Conservation (phyloP, 2,329 filamentous ascomycete genomes). For the Rutstroemia sp. region DNA sequence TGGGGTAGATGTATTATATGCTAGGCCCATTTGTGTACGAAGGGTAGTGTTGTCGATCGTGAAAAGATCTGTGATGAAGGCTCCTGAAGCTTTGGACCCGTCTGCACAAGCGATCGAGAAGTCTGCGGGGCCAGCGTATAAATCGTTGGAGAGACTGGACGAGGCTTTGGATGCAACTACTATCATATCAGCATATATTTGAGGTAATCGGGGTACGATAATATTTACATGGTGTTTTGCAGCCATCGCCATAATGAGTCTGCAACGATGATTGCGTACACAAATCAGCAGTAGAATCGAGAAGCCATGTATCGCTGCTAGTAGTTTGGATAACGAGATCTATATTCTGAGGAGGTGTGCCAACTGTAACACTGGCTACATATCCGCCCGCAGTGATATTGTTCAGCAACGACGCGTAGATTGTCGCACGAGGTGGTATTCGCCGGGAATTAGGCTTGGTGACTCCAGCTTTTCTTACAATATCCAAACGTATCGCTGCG, state of each 20-base stretch:
- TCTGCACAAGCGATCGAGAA: conserved; percentile 56
- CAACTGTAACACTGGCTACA: conserved; percentile 42
- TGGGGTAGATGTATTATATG: conserved; percentile 37
- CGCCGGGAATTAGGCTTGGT: neutral
- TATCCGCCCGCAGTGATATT: conserved; percentile 45
- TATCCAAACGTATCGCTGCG: too few relatives aligned
- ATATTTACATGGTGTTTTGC: conserved; percentile 37
- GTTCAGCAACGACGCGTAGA: conserved; percentile 31
- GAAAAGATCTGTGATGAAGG: conserved; percentile 35
- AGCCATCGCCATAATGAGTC: conserved; percentile 21
- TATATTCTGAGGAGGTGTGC: conserved; percentile 48
- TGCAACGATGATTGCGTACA: conserved; percentile 15
- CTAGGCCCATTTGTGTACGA: conserved; percentile 46
- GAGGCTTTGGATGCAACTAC: neutral
- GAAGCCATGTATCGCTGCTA: conserved; percentile 54
- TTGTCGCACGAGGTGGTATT: conserved; percentile 11
- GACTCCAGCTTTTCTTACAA: neutral
- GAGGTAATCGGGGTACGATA: conserved; percentile 23
- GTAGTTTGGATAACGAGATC: conserved; percentile 53
- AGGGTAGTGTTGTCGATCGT: conserved; percentile 40
- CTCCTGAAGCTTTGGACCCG: conserved; percentile 46
- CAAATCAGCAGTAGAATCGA: conserved; percentile 28
- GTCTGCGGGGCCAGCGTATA: neutral
- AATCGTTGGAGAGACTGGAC: neutral
- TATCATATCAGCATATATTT: neutral